Evolutionary conservation across 2,329 filamentous ascomycete species (phyloP), one percentile per base, ranked within the genome.

Genomic region (Emydomyces testavorans): DNA sequence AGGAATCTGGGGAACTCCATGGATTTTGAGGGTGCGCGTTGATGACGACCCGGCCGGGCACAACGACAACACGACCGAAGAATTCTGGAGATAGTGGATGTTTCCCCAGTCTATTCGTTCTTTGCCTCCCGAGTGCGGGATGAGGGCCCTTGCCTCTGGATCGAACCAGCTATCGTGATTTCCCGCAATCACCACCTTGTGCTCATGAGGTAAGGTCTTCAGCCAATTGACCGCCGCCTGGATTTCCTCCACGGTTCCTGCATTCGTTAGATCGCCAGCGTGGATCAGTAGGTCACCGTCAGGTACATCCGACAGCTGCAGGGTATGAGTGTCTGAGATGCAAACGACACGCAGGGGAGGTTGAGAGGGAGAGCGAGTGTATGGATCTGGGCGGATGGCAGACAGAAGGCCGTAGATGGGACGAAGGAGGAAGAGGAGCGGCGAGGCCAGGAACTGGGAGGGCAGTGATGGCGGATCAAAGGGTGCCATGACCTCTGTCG

Each of bases 131-230:
- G 23, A 20, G 7, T 23, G 38, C 11, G 29, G 58, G 60, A 26
- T 72, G 71, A 39, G 35, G 15, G 59, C 86, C 79, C 38, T 75
- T 70, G 7, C 72, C 66, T 13, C 63, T 65, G 3, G 84, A 63
- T 94, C 90, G 52, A 94, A 83, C 70, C 79, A 93, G 57, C 79
- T 82, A 61, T 95, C 90, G 63, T 95, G 90, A 61, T 95, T 95
- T 1, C 90, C 90, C 26, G 80, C 79, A 26, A 96, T 79, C 29
- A 89, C 76, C 20, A 95, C 73, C 65, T 94, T 94, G 63, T 93
- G 76, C 29, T 69, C 67, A 60, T 94, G 87, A 0, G 85, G 84
- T 6, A 89, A 75, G 2, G 71, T 70, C 39, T 73, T 75, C 10
- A 95, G 72, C 87, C 87, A 95, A 69, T 94, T 78, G 36, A 95